phyloP scores from a whole-genome alignment of 2,329 filamentous ascomycete genomes.

The Penicillium sp. region DNA sequence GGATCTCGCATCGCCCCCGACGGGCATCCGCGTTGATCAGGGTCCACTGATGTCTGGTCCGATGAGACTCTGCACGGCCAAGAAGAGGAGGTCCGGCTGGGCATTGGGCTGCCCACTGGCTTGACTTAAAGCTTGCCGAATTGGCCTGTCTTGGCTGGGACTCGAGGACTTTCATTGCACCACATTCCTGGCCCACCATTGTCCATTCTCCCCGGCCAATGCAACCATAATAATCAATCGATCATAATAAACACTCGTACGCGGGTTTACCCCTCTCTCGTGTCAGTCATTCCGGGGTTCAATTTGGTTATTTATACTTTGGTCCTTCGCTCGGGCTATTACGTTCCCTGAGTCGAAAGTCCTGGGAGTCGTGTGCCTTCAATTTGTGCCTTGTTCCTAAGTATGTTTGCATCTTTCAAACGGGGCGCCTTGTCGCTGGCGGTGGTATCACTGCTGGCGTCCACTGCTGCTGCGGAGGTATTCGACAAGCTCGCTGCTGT shows the following conservation, averaged over 20 bases:
- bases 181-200: slow-evolving; percentile 12
- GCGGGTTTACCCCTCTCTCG: slow-evolving; percentile 10
- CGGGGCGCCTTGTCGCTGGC: slow-evolving; percentile 33
- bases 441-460: slow-evolving; percentile 30
- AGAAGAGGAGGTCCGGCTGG: slow-evolving; percentile 9
- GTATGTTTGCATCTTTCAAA: slow-evolving; percentile 31
- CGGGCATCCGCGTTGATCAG: slow-evolving; percentile 13
- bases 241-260: slow-evolving; percentile 20
- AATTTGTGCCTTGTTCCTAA: slow-evolving; percentile 11
- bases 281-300: slow-evolving; percentile 7
- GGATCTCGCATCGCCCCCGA: slow-evolving; percentile 9
- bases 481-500: slow-evolving; percentile 39
- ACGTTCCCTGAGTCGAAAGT: not conserved
- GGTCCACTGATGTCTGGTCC: slow-evolving; percentile 10
- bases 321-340: not conserved
- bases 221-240: slow-evolving; percentile 20
- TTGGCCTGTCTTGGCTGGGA: not conserved
- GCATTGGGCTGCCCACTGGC: not conserved
- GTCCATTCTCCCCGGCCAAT: slow-evolving; percentile 21
- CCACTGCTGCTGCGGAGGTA: slow-evolving; percentile 32
- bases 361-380: not conserved
- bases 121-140: slow-evolving; percentile 5
- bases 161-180: not conserved
- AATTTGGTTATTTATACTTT: slow-evolving; percentile 19
- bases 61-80: slow-evolving; percentile 17